Evolutionary conservation across 169 alveolate genomes (phyloP), one percentile per base, ranked within the genome.

Genomic region (Babesia bovis): DNA sequence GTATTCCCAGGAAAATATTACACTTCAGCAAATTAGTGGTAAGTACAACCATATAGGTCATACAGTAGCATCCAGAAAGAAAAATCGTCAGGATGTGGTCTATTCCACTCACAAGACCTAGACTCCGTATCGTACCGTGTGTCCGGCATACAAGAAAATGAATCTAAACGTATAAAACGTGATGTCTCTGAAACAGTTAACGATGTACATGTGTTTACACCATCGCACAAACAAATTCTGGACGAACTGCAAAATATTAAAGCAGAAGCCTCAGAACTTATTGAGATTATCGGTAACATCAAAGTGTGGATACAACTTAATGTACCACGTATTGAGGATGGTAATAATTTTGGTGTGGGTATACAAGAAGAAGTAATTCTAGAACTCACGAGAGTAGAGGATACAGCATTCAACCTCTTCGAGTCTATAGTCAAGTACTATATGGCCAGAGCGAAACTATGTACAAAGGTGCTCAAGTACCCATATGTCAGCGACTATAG

Each of bases 271-370:
- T 85, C 95, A 25, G 96, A 92, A 52, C 83, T 92, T n/a, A 91
- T 91, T 6, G 94, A 90, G 71, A 89, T 88, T 5, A 67, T 92
- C 49, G 91, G 96, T 32, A 88, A 90, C 55, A 90, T 92, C 5
- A 91, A 90, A 71, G 78, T 92, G 58, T 92, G 96, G 96, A 92
- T 92, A 35, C 96, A 92, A 60, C 72, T 92, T 52, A 92, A 92
- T 69, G 94, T 92, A 21, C 96, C 96, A 4, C 85, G 95, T 56
- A 92, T 92, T 35, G 96, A 92, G 83, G 96, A 92, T 63, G 96
- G 96, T 28, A 92, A 92, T 84, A 92, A 92, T 85, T 92, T 92
- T 68, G 96, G 96, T 4, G 96, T 92, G 17, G 96, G 96, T 15
- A 87, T 92, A 32, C 96, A 92, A 83, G 96, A 92, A 52, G 96